Conservation (phyloP, 495 filamentous ascomycete species). For the Sporormia fimetaria region DNA sequence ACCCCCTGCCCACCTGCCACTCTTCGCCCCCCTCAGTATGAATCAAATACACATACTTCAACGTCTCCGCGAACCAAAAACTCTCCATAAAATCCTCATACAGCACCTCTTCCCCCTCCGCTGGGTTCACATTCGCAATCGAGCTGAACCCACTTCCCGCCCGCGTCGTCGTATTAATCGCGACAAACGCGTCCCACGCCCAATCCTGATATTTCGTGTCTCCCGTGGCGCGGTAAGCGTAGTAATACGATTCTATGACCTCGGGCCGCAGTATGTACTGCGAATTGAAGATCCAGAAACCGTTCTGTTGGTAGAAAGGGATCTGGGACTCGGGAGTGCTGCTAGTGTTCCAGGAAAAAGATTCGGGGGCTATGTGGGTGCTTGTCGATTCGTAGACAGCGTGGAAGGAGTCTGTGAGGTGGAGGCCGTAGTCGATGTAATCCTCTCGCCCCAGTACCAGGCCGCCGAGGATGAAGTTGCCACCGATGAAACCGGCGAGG, state of each 20-base stretch:
- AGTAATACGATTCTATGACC: conserved; percentile 80
- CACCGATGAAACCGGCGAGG: conserved; percentile 69
- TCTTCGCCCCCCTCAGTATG: conserved; percentile 47
- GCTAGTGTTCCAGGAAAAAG: conserved; percentile 53
- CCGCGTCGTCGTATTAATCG: conserved; percentile 53
- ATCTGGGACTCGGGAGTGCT: conserved; percentile 39
- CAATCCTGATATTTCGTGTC: conserved; percentile 45
- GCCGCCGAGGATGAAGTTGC: conserved; percentile 81
- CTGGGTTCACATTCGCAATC: conserved; percentile 53
- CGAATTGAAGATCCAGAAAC: conserved; percentile 59
- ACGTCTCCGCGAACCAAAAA: conserved; percentile 81
- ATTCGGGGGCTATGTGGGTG: conserved; percentile 70
- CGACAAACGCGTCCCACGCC: conserved; percentile 72
- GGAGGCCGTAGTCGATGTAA: conserved; percentile 64
- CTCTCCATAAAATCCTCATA: conserved; percentile 63
- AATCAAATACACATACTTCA: conserved; percentile 76
- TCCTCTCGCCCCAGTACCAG: conserved; percentile 49
- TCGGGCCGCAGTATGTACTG: conserved; percentile 69
- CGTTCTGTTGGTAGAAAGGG: conserved; percentile 50
- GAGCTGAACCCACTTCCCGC: conserved; percentile 57
- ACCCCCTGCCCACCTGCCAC: conserved; percentile 54
- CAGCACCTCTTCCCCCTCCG: conserved; percentile 46
- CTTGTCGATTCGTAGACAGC: conserved; percentile 57
- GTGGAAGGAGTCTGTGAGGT: conserved; percentile 62
- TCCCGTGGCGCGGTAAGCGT: conserved; percentile 70